Conservation (phyloP, 1,284 basidiomycete genomes). For the Ceraceosorus guamensis region DNA sequence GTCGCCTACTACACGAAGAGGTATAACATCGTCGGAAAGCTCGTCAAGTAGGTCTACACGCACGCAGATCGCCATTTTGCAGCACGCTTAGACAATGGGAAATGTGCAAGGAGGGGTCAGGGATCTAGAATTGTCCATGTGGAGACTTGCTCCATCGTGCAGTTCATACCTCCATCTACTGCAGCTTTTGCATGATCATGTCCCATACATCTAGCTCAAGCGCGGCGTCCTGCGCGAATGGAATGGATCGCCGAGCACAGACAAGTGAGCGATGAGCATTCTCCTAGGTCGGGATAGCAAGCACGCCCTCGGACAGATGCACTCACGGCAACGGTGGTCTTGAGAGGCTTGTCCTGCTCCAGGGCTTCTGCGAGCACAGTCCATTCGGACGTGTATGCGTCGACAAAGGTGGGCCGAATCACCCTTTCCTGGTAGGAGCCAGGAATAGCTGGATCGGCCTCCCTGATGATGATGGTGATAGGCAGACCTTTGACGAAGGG, state of each 20-base stretch:
- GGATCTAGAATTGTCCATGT: no score
- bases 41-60: conserved; percentile 19
- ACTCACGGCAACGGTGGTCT: conserved; percentile 13
- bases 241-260: conserved; percentile 1
- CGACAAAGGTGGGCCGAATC: conserved; percentile 49
- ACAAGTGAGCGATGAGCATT: no score
- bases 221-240: conserved; percentile 22
- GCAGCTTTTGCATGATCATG: conserved; percentile 43
- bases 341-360: conserved; percentile 10
- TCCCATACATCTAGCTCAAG: conserved; percentile 48
- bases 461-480: conserved; percentile 47
- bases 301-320: neutral
- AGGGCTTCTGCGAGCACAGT: conserved; percentile 43
- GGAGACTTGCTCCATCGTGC: no score
- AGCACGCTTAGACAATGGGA: no score
- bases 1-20: conserved; percentile 44
- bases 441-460: conserved; percentile 21
- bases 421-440: conserved; percentile 36
- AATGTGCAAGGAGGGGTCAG: no score
- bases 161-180: no score
- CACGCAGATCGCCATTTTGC: no score
- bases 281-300: no score
- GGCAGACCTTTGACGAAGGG: conserved; percentile 52
- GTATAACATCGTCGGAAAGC: conserved; percentile 46
- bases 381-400: conserved; percentile 50